phyloP scores from a whole-genome alignment of 2,329 filamentous ascomycete species.

The Ascochyta rabiei region DNA sequence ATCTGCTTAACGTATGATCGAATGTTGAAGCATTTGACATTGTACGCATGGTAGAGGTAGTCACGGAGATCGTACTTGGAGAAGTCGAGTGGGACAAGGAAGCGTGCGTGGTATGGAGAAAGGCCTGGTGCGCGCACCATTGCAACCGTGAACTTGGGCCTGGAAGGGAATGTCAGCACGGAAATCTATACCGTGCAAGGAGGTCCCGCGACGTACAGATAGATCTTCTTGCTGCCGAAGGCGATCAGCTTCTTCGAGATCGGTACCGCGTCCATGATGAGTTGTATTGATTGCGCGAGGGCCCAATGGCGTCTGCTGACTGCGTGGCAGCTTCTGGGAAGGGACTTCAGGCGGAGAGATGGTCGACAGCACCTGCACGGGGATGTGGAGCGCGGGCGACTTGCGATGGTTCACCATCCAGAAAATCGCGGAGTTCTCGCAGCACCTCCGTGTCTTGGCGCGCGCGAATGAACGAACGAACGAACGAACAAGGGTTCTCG shows the following conservation, averaged over 20 bases:
- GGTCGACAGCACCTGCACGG: not conserved
- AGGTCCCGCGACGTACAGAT: conserved; percentile 49
- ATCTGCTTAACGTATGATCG: conserved; percentile 80
- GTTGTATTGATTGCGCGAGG: not conserved
- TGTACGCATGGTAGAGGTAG: conserved; percentile 88
- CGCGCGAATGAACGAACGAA: no score
- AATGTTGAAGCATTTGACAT: conserved; percentile 70
- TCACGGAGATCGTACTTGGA: conserved; percentile 97
- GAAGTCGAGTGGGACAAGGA: conserved; percentile 88
- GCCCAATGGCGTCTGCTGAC: not conserved
- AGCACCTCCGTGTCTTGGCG: conserved; percentile 14
- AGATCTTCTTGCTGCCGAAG: conserved; percentile 54
- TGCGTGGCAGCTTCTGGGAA: not conserved
- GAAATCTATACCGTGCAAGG: not conserved
- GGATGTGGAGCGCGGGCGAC: conserved; percentile 6
- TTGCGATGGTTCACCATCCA: conserved; percentile 2
- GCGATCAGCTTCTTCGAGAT: conserved; percentile 43
- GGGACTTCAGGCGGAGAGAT: not conserved
- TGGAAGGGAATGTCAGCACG: conserved; percentile 47
- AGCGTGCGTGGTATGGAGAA: conserved; percentile 81
- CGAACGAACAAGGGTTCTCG: not conserved
- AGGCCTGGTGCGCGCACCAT: conserved; percentile 75
- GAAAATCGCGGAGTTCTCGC: conserved; percentile 18
- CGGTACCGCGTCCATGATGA: conserved; percentile 37
- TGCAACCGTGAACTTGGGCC: conserved; percentile 80